Base-by-base conservation (phyloP, 371 early-diverging fungal genomes). In the Entomophthora muscae region DNA sequence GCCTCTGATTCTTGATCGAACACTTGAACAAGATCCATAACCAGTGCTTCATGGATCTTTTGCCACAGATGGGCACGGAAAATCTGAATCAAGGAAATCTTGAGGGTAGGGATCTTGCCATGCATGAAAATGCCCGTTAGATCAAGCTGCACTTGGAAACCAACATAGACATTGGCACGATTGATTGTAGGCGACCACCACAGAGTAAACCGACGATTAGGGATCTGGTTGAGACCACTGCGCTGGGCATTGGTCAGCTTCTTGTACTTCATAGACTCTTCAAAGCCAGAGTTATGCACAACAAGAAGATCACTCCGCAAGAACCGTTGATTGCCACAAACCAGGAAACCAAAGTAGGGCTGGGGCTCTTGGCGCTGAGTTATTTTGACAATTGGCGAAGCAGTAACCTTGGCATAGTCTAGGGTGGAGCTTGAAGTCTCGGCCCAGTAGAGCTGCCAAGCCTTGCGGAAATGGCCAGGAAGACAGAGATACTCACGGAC, bases 111-210 rank as follows among this genome's bases (percentile, higher is more conserved):
- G 67, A 99, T 90, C 79, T 99, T 99, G 68, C 99, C 99, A 77
- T 98, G 93, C 98, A 99, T 96, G 72, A 92, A 91, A 59, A 99
- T 98, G 73, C 97, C 97, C 1, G 99, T 99, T 70, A 93, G 76
- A 83, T 99, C 99, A 63, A 99, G 80, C 74, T 95, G 95, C 58
- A 93, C 95, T 75, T 96, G 94, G 93, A 98, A 98, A 76, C 99
- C 99, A 64, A 99, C 93, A 73, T 98, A 98, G 26, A 99, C 98
- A 71, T 97, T 93, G 63, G 91, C 83, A n/a, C 33, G 31, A 71
- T 99, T 99, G 70, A 99, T 96, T 1, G 98, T 98, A 10, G 98
- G 98, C 31, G 93, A 93, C 99, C 99, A 99, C 99, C 99, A 99
- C 33, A 99, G 81, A 1, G 96, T 97, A 78, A 99, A 99, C 64